Percentiles rank a stretch among this genome's conserved stretches.
These are phyloP conservation scores for Neurospora africana DNA, from an alignment of 495 filamentous ascomycete species.

Conservation along the genomic window DNA sequence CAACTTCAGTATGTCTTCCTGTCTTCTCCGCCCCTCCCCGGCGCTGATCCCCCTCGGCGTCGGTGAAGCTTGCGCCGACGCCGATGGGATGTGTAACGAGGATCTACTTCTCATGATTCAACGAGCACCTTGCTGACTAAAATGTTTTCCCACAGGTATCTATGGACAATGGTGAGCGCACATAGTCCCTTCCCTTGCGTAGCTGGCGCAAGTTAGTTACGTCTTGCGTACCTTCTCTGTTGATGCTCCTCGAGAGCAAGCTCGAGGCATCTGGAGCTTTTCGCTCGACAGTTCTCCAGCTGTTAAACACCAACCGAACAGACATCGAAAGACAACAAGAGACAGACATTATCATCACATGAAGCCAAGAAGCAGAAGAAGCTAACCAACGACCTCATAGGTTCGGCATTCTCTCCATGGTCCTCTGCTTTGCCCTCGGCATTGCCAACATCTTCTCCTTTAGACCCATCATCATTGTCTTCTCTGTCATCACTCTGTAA, in stretches of 20 bases:
- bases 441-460: conserved; percentile 79
- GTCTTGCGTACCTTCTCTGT: not conserved
- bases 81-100: not conserved
- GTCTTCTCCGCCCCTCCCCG: not conserved
- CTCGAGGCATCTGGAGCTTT: not conserved
- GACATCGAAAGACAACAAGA: not conserved
- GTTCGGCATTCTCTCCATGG: conserved; percentile 87
- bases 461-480: conserved; percentile 57
- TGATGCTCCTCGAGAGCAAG: not conserved
- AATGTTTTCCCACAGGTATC: conserved; percentile 60
- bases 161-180: conserved; percentile 94
- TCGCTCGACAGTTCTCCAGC: not conserved
- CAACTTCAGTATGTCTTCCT: conserved; percentile 82
- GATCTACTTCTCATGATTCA: not conserved
- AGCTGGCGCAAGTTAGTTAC: not conserved
- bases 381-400: conserved; percentile 42
- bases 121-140: conserved; percentile 10
- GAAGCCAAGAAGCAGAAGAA: not conserved
- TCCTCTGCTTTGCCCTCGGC: conserved; percentile 90
- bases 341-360: not conserved
- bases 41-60: not conserved
- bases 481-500: conserved; percentile 79
- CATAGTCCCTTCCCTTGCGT: not conserved
- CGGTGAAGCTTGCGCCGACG: not conserved
- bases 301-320: not conserved